A percentile compares a stretch with the other conserved stretches of the same genome.
These are phyloP conservation scores for Verticillium isaacii DNA, from an alignment of 2,329 filamentous ascomycete genomes.

Conservation along the genomic window DNA sequence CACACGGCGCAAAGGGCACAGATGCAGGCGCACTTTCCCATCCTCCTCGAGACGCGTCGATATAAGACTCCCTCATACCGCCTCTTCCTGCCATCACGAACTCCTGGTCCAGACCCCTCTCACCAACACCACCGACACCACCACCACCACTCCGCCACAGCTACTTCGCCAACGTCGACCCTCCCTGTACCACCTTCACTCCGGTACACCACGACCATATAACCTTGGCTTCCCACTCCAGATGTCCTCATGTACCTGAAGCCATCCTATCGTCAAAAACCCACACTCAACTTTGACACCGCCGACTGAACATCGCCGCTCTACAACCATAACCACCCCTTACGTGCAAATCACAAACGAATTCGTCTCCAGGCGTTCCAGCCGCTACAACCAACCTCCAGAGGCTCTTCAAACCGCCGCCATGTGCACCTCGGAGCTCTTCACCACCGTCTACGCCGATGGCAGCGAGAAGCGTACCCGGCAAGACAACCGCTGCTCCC, in stretches of 20 bases:
- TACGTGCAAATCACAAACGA: conserved; percentile 1
- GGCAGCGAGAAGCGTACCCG: conserved; percentile 29
- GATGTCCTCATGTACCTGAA: conserved; percentile 1
- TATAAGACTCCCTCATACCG: not conserved
- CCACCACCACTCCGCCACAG: not conserved
- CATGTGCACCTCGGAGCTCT: conserved; percentile 47
- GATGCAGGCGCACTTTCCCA: not conserved
- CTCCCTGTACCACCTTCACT: not conserved
- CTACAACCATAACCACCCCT: not conserved
- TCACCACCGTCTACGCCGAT: conserved; percentile 42
- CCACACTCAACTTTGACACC: not conserved
- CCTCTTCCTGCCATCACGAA: not conserved
- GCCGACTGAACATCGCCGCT: not conserved
- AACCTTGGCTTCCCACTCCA: not conserved
- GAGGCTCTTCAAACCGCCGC: conserved; percentile 18
- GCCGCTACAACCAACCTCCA: not conserved
- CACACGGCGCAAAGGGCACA: not conserved
- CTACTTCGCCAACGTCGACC: not conserved
- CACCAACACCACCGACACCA: not conserved
- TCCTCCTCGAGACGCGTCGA: not conserved
- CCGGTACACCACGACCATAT: not conserved
- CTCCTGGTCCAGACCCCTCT: not conserved
- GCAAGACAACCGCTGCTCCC: conserved; percentile 29
- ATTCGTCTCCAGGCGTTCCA: not conserved
- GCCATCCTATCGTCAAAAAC: not conserved